Base-by-base conservation (phyloP, 768 basidiomycete species). In the Mycena epipterygia region DNA sequence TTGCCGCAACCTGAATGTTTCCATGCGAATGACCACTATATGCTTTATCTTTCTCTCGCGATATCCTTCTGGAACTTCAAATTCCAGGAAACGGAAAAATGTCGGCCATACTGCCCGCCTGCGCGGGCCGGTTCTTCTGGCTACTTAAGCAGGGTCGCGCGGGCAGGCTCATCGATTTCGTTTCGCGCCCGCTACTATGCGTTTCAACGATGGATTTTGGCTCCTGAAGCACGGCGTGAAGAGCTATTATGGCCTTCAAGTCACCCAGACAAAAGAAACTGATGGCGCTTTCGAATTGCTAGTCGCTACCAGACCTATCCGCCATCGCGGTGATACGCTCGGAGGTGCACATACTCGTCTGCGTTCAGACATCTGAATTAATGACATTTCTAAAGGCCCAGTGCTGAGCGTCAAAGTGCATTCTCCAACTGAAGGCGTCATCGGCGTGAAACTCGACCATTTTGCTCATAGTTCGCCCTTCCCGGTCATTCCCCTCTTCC, bases 151-250 rank as follows among this genome's bases (percentile, higher is more conserved):
- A 12, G 9, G 46, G 30, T 2, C 30, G 21, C 3, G 3, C 21
- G 41, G 41, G 42, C 44, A 23, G 48, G 2, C 29, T 13, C 37
- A 66, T 63, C 61, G 23, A 46, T 51, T 42, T 19, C 48, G 17
- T 49, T 33, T 39, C n/a, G 27, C n/a, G 17, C 21, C 16, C 52
- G 27, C 53, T 59, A 64, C 48, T 60, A 93, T 92, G 91, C 90
- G 88, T 76, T 91, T 91, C 83, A 91, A 88, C 83, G 91, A 93
- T 80, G 91, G 91, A 25, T 90, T 92, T 75, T 93, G 90, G 91
- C 84, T 91, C 27, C 79, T 89, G 72, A 89, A 89, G 74, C 82
- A 86, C 69, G 91, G 89, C 44, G 87, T 90, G 65, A 89, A 88
- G 74, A 84, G 89, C 16, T 85, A 84, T 68, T 89, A 89, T 66